Base-by-base conservation (phyloP, 1,284 basidiomycete species). In the Xerocomus cyaneibrunnescens region DNA sequence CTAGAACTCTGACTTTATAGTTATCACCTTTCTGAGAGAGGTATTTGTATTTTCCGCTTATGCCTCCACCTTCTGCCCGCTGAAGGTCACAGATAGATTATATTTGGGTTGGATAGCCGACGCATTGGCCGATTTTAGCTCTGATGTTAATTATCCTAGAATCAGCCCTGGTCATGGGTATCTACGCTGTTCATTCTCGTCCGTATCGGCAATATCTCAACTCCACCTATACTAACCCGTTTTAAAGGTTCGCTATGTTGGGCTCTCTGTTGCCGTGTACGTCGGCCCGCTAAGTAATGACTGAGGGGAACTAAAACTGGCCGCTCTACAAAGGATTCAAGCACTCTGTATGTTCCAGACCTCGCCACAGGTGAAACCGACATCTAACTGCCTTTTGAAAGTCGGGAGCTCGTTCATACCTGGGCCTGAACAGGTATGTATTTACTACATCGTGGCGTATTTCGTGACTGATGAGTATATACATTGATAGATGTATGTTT, bases 161-260 rank as follows among this genome's bases (percentile, higher is more conserved):
- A 37, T 28, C 17, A 21, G 13, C 25, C 34, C 2, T 52, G 45
- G 39, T 37, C 50, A 27, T 38, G 27, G 32, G 40, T 49, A 13
- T 51, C 50, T 21, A n/a, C 28, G 12, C 6, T 50, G n/a, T 50
- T 45, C 28, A 7, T 43, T 37, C 2, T 45, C 23, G 48, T 51
- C 16, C 16, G 50, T 48, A 5, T 19, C 12, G n/a, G n/a, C 13
- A 8, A 10, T 30, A 6, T 13, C 17, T 30, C 13, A 25, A 19
- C 7, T 34, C 13, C 13, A 13, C 3, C 3, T 30, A n/a, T 13
- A 10, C 28, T 48, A 14, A 48, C 17, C 14, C 8, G 2, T 1
- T 19, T 34, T 7, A 27, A 45, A 51, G 50, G 27, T 51, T 31
- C 50, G 50, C 19, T 51, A 51, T 42, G 5, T 23, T n/a, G 50